Base-by-base conservation (phyloP, 169 alveolate genomes). In the Plasmodium gallinaceum region DNA sequence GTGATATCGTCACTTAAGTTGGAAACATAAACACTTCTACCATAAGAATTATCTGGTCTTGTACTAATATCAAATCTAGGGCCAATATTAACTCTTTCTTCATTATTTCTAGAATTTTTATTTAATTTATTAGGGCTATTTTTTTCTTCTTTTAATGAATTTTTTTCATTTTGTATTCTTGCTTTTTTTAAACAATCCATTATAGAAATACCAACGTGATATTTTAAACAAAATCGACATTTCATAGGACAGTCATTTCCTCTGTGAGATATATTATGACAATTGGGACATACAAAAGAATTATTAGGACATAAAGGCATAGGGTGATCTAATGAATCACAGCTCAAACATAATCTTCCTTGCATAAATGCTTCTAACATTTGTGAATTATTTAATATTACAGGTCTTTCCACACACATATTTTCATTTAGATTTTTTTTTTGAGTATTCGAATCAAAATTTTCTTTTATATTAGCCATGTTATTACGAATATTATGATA, bases 221-320 rank as follows among this genome's bases (percentile, higher is more conserved):
- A 83, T 68, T 83, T 83, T 39, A 83, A 26, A 46, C 91, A 83
- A 58, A 83, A 83, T 22, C 91, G 72, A 16, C 91, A 83, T 61
- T 83, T 83, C 91, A 83, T 83, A 24, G 91, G 91, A 39, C 91
- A 83, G 24, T 83, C 91, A 57, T 83, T 83, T 45, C 96, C 96
- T 62, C 96, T 65, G 46, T 93, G 96, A 12, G 94, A 88, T 42
- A 90, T 75, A 12, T 90, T 88, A 76, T 93, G 96, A 61, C 96
- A 93, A 68, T 93, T 93, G 16, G 96, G 96, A 54, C 96, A 93
- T 10, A 93, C 96, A 68, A 93, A 93, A 37, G 91, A 93, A 65
- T 92, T 91, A 66, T 86, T 88, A 51, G 96, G 96, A 26, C 96
- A 93, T 61, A 91, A 80, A 22, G 96, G 91, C 87, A 93, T 93